These are phyloP conservation scores for Suillus weaverae DNA, from an alignment of 768 basidiomycete genomes.

Conservation along the genomic window DNA sequence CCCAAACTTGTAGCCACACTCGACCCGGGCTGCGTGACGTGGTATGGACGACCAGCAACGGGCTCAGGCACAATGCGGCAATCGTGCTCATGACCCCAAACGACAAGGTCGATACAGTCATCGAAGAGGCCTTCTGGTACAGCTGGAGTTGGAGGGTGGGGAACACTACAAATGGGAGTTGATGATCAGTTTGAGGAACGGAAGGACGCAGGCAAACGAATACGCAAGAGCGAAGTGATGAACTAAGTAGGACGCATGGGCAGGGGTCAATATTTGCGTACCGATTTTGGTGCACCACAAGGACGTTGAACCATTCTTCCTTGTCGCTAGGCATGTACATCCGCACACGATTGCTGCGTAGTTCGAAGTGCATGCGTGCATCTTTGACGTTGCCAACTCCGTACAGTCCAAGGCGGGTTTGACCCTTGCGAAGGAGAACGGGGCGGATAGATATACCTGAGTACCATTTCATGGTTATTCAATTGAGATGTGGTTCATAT, in stretches of 20 bases:
- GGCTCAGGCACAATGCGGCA: constrained; percentile 89
- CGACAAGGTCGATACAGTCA: constrained; percentile 86
- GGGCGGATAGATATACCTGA: constrained; percentile 86
- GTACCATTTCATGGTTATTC: constrained; percentile 40
- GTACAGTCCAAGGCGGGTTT: constrained; percentile 85
- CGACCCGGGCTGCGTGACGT: constrained; percentile 92
- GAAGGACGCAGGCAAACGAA: neutral
- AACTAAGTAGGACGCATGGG: neutral
- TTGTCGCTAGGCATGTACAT: constrained; percentile 96
- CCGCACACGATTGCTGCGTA: constrained; percentile 88
- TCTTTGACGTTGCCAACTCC: constrained; percentile 98
- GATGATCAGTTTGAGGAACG: neutral
- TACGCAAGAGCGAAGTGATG: neutral
- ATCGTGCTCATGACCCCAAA: constrained; percentile 99
- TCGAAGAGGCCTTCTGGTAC: constrained; percentile 98
- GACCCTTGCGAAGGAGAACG: constrained; percentile 88
- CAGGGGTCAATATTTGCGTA: constrained; percentile 27
- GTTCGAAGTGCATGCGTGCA: constrained; percentile 93
- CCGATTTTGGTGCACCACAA: constrained; percentile 97
- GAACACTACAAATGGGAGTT: constrained; percentile 56
- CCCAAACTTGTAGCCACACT: constrained; percentile 93
- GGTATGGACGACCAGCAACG: constrained; percentile 89
- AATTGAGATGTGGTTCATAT: neutral
- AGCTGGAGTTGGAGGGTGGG: constrained; percentile 91
- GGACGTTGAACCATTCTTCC: constrained; percentile 91